A percentile compares a stretch with the other conserved stretches of the same genome.
Evolutionary conservation across 2,329 filamentous ascomycete species (phyloP).

Genomic region (Aquanectria penicillioides): DNA sequence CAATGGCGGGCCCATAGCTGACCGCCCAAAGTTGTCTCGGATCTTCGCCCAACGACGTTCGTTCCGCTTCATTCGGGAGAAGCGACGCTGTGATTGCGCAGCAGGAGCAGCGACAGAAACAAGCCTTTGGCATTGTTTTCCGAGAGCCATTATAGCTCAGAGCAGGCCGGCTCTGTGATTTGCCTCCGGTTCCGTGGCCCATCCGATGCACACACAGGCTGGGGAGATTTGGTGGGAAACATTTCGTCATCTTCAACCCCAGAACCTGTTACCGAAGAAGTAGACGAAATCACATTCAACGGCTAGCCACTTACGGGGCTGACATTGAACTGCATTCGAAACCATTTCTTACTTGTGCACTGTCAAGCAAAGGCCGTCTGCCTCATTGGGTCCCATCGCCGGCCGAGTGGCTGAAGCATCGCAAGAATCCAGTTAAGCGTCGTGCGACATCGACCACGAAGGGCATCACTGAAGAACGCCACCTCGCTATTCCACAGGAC

Average conservation of each 20-base stretch:
- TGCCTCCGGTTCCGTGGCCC: too few relatives aligned
- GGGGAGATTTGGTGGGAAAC: too few relatives aligned
- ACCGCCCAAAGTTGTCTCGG: constrained; percentile 38
- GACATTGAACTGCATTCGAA: too few relatives aligned
- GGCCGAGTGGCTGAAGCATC: constrained; percentile 14
- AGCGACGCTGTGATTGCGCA: constrained; percentile 11
- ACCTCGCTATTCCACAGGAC: constrained; percentile 47
- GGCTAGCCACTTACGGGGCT: too few relatives aligned
- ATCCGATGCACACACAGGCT: too few relatives aligned
- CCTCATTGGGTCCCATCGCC: not conserved
- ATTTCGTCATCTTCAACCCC: not conserved
- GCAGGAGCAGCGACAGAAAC: not conserved
- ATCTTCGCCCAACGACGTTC: constrained; percentile 33
- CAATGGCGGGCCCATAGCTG: constrained; percentile 22
- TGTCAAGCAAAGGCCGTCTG: not conserved
- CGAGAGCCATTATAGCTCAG: not conserved
- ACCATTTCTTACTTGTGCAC: constrained; percentile 6
- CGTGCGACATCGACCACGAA: constrained; percentile 34
- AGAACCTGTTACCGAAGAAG: too few relatives aligned
- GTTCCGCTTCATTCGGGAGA: not conserved
- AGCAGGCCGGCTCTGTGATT: not conserved
- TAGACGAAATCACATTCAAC: too few relatives aligned
- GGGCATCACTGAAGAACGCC: constrained; percentile 40
- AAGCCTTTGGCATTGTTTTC: not conserved
- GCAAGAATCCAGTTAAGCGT: constrained; percentile 11